phyloP scores from a whole-genome alignment of 176 grass and related monocot species.

The Ampelocalamus luodianensis region DNA sequence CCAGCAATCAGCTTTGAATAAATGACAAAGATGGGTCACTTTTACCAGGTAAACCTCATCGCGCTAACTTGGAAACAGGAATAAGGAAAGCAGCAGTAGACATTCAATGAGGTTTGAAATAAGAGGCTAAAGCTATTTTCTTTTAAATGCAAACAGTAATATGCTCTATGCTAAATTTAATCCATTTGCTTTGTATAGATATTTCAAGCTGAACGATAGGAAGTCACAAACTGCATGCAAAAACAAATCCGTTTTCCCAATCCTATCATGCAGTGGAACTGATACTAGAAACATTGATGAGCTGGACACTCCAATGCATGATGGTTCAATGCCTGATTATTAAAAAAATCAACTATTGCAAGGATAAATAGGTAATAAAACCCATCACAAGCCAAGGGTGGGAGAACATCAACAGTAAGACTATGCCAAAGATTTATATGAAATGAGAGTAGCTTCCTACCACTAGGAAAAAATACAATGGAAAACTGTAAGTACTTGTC shows the following conservation, averaged over 20 bases:
- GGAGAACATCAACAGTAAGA: background rate
- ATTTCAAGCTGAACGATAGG: constrained; percentile 9
- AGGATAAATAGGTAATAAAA: constrained; percentile 26
- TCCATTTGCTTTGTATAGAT: background rate
- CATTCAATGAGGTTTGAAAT: background rate
- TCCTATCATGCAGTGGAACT: background rate
- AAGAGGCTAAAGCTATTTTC: background rate
- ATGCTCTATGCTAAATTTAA: background rate
- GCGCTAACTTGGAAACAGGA: constrained; percentile 16
- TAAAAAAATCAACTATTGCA: background rate
- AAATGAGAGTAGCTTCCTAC: constrained; percentile 23
- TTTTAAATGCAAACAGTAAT: background rate
- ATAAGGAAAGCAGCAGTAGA: constrained; percentile 2
- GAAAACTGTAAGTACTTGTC: background rate
- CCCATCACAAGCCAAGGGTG: background rate
- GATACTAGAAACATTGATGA: constrained; percentile 1
- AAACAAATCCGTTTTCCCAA: background rate
- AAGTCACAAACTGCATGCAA: background rate
- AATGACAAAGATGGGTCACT: too few relatives aligned
- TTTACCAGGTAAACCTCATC: background rate
- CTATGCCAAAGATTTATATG: constrained; percentile 20
- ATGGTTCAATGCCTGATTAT: background rate
- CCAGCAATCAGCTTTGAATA: too few relatives aligned
- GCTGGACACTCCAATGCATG: constrained; percentile 21
- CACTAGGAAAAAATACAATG: constrained; percentile 12